phyloP scores from a whole-genome alignment of 2,329 filamentous ascomycete genomes.

The Curvularia sp. region DNA sequence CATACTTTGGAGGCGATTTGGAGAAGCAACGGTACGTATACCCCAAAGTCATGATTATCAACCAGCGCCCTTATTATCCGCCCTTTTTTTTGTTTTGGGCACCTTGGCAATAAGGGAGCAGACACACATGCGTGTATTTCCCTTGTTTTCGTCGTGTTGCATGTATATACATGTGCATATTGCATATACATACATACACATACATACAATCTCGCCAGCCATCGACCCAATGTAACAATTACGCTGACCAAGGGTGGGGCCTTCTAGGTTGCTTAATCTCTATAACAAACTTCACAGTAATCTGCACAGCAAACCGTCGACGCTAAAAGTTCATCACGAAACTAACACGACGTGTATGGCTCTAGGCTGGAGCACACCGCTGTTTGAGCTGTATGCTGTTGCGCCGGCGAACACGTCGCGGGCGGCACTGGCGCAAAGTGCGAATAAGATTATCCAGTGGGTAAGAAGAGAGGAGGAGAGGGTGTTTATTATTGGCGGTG shows the following conservation, averaged over 20 bases:
- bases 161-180: not conserved
- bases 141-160: not conserved
- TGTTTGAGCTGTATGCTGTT: conserved; percentile 96
- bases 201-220: conserved; percentile 1
- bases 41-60: not conserved
- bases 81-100: not conserved
- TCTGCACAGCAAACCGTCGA: conserved; percentile 82
- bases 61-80: not conserved
- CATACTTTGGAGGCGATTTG: conserved; percentile 68
- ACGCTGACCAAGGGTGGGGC: not conserved
- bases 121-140: not conserved
- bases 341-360: conserved; percentile 73
- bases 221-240: conserved; percentile 7
- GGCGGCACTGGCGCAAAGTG: conserved; percentile 77
- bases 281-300: conserved; percentile 86
- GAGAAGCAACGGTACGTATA: conserved; percentile 65
- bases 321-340: conserved; percentile 86
- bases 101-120: not conserved
- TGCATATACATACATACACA: not conserved
- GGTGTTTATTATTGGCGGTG: conserved; percentile 96
- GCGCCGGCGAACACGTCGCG: conserved; percentile 72
- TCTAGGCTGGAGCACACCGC: conserved; percentile 87
- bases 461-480: conserved; percentile 89
- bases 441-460: conserved; percentile 91
- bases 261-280: conserved; percentile 65